Base-by-base conservation (phyloP, 192 early-diverging fungal genomes). In the Backusella tuberculispora region DNA sequence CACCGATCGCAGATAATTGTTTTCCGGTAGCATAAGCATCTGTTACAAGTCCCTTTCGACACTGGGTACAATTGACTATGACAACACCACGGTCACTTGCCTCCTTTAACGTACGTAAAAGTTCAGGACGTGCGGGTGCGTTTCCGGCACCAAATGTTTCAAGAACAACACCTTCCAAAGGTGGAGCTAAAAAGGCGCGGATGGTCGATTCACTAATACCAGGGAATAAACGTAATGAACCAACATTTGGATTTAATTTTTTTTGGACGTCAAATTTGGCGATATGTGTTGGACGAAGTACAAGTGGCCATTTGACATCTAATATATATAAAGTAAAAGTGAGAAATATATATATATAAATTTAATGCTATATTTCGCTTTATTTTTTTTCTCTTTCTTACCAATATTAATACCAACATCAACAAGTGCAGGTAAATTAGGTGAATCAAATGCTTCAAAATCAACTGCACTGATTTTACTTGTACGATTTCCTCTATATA, bases 121-220 rank as follows among this genome's bases (percentile, higher is more conserved):
- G 85, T 68, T 96, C 96, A 2, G 91, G 85, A 0, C 95, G 90
- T 76, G 92, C 92, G 2, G 98, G 98, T 0, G 96, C 97, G 77
- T 99, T 99, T 6, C 98, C 98, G 34, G 94, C 95, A 6, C 98
- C 98, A 76, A 95, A 99, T 1, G 97, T 97, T 78, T 99, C 97
- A 9, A 99, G 82, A 9, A 99, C 94, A 5, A 98, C 91, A 9
- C 98, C 98, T 34, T 88, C 88, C 14, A 97, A 92, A 0, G 95
- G 93, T 17, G 94, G 91, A 6, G 91, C 83, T 29, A 99, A 77
- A 68, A 98, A 97, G 5, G 95, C 91, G 15, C 90, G 86, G 17
- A 99, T 90, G 0, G 98, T 98, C 0, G 88, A 80, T 24, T 92
- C 91, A 1, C 93, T 94, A 66, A 99, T 97, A 34, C 98, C 98